Evolutionary conservation across 768 basidiomycete genomes (phyloP), one percentile per base, ranked within the genome.

Genomic region (Tricholoma bakamatsutake): DNA sequence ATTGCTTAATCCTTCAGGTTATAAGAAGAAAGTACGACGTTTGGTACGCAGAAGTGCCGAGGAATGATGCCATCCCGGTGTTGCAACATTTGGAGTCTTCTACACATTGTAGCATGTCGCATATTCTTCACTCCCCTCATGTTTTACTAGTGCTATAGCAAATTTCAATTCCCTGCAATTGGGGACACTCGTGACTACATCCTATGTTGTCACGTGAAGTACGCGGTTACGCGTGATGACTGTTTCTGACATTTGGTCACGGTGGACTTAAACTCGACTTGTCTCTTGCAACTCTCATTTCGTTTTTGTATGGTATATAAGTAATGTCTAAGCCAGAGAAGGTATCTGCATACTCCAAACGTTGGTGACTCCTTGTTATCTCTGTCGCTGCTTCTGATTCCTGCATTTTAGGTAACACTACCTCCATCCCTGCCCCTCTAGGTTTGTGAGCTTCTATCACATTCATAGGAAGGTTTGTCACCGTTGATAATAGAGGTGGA

Each of bases 11-110:
- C 54, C 66, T 33, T 10, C 62, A 90, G 93, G 68, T 2, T 99
- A 98, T 74, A 90, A 81, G 83, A 98, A 97, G 88, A 96, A 93
- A 73, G 95, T 99, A 53, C 86, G 94, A 63, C 82, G 91, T 59
- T 72, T 98, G 60, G 96, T 83, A 47, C 81, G 95, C 57, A 78
- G 78, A 71, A 89, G 88, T 62, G 95, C 94, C 10, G 96, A 98
- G 67, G 94, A 94, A 64, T 89, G 66, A 76, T 60, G 52, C 46
- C 37, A 35, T 34, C 33, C 40, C 35, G 39, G n/a, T 27, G 31
- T 43, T 56, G 56, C 48, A 56, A 30, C 46, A 34, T 8, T 35
- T 40, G 50, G 56, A 57, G 30, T 37, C 33, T 33, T 54, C 47
- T 18, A 53, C 7, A 21, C 39, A 43, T 55, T 35, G 21, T 34